Percentiles rank a stretch among this genome's conserved stretches.
These are phyloP conservation scores for Zasmidium citrigriseum DNA, from an alignment of 2,329 filamentous ascomycete species.

Conservation along the genomic window DNA sequence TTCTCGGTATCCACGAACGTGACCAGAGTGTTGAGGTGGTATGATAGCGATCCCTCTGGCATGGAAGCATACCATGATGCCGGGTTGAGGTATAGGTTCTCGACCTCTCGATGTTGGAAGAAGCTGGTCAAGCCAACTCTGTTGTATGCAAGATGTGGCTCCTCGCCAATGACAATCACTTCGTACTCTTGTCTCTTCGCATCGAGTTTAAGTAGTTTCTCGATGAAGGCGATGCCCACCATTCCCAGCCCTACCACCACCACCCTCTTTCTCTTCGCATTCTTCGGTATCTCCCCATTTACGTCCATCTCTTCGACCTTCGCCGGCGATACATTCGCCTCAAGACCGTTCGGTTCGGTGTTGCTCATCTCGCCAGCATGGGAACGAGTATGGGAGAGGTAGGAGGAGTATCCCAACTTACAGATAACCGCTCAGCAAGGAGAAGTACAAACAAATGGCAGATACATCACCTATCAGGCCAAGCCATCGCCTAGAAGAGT, in stretches of 20 bases:
- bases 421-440: slow-evolving; percentile 6
- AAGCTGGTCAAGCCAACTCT: slow-evolving; percentile 86
- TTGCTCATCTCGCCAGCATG: slow-evolving; percentile 40
- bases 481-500: slow-evolving; percentile 10
- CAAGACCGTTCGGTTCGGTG: slow-evolving; percentile 47
- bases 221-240: slow-evolving; percentile 65
- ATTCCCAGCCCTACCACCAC: slow-evolving; percentile 89
- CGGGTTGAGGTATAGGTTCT: slow-evolving; percentile 86
- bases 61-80: slow-evolving; percentile 75
- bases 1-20: slow-evolving; percentile 63
- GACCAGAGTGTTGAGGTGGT: slow-evolving; percentile 74
- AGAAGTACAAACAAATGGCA: slow-evolving; percentile 1
- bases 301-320: slow-evolving; percentile 41
- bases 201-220: slow-evolving; percentile 86
- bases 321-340: slow-evolving; percentile 48
- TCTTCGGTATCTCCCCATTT: slow-evolving; percentile 37
- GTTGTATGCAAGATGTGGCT: slow-evolving; percentile 86
- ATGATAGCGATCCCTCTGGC: slow-evolving; percentile 67
- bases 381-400: not conserved
- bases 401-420: slow-evolving; percentile 3
- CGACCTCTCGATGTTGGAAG: slow-evolving; percentile 81
- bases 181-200: slow-evolving; percentile 73
- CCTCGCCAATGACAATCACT: slow-evolving; percentile 83
- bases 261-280: slow-evolving; percentile 60
- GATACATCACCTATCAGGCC: slow-evolving; percentile 19